These are phyloP conservation scores for Bipolaris bicolor DNA, from an alignment of 2,329 filamentous ascomycete genomes.

Conservation along the genomic window DNA sequence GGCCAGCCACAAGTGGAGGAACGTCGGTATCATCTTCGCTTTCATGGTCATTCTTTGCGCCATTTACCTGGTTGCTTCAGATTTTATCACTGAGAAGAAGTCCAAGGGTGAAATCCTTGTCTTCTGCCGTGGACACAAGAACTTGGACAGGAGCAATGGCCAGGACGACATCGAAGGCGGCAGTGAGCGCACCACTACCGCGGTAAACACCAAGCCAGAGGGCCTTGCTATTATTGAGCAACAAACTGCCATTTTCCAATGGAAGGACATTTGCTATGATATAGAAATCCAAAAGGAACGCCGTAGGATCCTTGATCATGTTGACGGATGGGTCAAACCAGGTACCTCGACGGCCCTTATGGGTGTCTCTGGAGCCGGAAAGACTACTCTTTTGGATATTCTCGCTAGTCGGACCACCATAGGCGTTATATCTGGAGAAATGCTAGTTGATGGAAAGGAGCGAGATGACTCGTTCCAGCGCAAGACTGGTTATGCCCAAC, in stretches of 20 bases:
- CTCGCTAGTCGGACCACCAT: slow-evolving; percentile 76
- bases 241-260: slow-evolving; percentile 74
- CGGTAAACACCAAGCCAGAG: neutral
- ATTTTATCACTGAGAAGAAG: slow-evolving; percentile 57
- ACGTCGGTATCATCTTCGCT: slow-evolving; percentile 54
- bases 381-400: slow-evolving; percentile 40
- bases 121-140: slow-evolving; percentile 56
- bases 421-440: slow-evolving; percentile 81
- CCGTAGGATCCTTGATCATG: slow-evolving; percentile 57
- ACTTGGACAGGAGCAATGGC: slow-evolving; percentile 54
- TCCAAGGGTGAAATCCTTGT: slow-evolving; percentile 60
- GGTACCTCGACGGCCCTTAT: slow-evolving; percentile 56
- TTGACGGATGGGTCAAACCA: slow-evolving; percentile 60
- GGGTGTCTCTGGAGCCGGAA: slow-evolving; percentile 38
- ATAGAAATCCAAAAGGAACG: slow-evolving; percentile 55
- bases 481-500: slow-evolving; percentile 65
- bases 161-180: slow-evolving; percentile 50
- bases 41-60: slow-evolving; percentile 54
- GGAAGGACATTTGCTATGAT: slow-evolving; percentile 61
- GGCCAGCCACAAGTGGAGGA: slow-evolving; percentile 54
- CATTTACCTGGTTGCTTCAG: slow-evolving; percentile 53
- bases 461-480: slow-evolving; percentile 81
- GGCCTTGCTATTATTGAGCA: slow-evolving; percentile 54
- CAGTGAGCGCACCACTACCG: no score
- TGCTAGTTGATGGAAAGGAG: slow-evolving; percentile 74